Conservation (phyloP, 2,329 filamentous ascomycete species). For the Ophiocordyceps australis region DNA sequence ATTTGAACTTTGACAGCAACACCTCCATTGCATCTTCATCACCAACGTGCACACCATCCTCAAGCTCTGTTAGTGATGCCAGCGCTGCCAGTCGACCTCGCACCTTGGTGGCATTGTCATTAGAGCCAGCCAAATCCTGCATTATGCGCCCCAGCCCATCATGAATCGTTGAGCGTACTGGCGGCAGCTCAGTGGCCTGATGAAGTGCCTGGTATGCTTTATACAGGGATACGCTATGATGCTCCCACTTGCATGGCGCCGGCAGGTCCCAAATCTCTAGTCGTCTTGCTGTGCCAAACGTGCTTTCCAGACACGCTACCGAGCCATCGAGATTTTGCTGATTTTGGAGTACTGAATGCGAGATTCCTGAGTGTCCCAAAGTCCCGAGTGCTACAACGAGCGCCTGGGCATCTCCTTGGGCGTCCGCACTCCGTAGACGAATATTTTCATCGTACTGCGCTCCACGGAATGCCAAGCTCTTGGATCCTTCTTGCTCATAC, state of each 20-base stretch:
- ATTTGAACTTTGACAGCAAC: slow-evolving; percentile 44
- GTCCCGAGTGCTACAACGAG: slow-evolving; percentile 62
- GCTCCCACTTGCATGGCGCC: slow-evolving; percentile 42
- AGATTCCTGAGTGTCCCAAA: slow-evolving; percentile 72
- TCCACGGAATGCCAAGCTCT: slow-evolving; percentile 77
- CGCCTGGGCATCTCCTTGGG: slow-evolving; percentile 43
- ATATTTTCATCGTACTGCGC: slow-evolving; percentile 82
- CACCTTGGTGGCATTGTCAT: slow-evolving; percentile 29
- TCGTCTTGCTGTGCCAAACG: slow-evolving; percentile 62
- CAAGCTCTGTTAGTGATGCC: slow-evolving; percentile 63
- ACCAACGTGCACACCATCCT: slow-evolving; percentile 51
- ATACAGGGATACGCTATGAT: slow-evolving; percentile 55
- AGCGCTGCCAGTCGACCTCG: slow-evolving; percentile 41
- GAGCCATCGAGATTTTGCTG: slow-evolving; percentile 42
- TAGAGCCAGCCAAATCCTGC: slow-evolving; percentile 29
- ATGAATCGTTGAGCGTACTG: slow-evolving; percentile 40
- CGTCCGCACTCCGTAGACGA: slow-evolving; percentile 35
- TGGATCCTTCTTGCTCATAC: slow-evolving; percentile 74
- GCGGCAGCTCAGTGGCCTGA: slow-evolving; percentile 36
- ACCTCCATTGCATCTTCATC: slow-evolving; percentile 41
- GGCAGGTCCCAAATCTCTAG: slow-evolving; percentile 88
- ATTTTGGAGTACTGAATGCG: slow-evolving; percentile 57
- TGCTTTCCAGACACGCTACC: slow-evolving; percentile 45
- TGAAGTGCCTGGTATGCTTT: slow-evolving; percentile 66
- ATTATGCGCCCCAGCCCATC: slow-evolving; percentile 44